Evolutionary conservation across 2,329 filamentous ascomycete genomes (phyloP).

Genomic region (Tolypocladium inflatum): DNA sequence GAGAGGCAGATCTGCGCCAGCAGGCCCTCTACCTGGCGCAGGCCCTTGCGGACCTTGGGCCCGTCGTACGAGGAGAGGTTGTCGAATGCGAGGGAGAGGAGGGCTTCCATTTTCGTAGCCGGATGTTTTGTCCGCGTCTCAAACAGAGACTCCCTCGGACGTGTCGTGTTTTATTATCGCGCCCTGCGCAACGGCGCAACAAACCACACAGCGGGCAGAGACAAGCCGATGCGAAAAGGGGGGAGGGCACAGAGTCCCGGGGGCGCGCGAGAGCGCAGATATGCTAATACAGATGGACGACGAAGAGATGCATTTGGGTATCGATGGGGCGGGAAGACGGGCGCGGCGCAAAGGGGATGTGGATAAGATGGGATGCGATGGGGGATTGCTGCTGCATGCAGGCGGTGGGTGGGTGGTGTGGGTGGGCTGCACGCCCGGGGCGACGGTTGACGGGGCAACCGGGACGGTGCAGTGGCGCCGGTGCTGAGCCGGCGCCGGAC

Average conservation of each 20-base stretch:
- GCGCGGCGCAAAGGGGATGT: not conserved
- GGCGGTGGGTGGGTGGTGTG: not conserved
- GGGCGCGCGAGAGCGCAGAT: not conserved
- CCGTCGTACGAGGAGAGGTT: conserved; percentile 90
- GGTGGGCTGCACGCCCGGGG: not conserved
- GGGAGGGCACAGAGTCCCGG: not conserved
- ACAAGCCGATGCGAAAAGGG: not conserved
- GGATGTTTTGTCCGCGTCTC: not conserved
- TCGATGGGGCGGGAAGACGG: not conserved
- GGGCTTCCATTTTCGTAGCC: conserved; percentile 61
- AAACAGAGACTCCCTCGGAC: not conserved
- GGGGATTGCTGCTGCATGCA: not conserved
- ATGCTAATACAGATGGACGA: conserved; percentile 20
- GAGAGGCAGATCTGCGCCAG: conserved; percentile 91
- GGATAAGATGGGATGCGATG: not conserved
- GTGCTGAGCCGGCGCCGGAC: not conserved
- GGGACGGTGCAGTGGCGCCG: not conserved
- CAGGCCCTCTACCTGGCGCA: conserved; percentile 88
- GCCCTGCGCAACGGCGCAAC: not conserved
- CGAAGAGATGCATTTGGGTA: conserved; percentile 15
- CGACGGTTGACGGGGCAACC: not conserved
- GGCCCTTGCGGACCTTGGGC: conserved; percentile 82
- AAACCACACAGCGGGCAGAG: not conserved
- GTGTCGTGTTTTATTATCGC: not conserved
- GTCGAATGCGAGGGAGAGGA: conserved; percentile 89